These are phyloP conservation scores for Termitomyces sp. DNA, from an alignment of 768 basidiomycete genomes.

Conservation along the genomic window DNA sequence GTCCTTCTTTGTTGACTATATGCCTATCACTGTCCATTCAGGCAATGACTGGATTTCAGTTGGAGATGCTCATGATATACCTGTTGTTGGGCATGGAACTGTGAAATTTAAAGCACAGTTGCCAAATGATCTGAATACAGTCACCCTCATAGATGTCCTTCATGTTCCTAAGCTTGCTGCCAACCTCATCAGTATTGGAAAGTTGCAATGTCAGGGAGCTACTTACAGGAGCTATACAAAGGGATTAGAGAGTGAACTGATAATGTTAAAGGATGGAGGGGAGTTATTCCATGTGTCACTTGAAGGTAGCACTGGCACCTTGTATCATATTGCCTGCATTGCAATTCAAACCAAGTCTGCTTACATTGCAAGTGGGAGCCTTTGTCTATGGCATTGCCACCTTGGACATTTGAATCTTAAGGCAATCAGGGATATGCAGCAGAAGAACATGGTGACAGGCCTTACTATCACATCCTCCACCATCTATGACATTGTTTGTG, in stretches of 20 bases:
- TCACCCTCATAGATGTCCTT: neutral
- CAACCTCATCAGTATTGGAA: neutral
- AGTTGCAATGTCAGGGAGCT: neutral
- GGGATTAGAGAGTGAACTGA: neutral
- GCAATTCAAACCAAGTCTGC: neutral
- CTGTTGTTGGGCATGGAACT: neutral
- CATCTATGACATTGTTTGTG: neutral
- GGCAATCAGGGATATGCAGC: neutral
- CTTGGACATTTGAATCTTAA: neutral
- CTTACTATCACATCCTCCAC: neutral
- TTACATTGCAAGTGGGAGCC: neutral
- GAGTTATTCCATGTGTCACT: neutral
- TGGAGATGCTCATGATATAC: neutral
- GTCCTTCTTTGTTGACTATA: neutral
- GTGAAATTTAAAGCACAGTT: neutral
- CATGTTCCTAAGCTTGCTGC: neutral
- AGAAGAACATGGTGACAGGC: neutral
- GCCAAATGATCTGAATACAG: neutral
- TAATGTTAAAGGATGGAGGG: neutral
- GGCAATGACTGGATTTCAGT: slow-evolving; percentile 2
- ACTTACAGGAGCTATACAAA: neutral
- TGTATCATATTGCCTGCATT: neutral
- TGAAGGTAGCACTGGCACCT: neutral
- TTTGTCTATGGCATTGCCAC: neutral
- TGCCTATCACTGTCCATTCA: neutral